Evolutionary conservation across 305 asterid genomes (phyloP).

Genomic region (Withania somnifera): DNA sequence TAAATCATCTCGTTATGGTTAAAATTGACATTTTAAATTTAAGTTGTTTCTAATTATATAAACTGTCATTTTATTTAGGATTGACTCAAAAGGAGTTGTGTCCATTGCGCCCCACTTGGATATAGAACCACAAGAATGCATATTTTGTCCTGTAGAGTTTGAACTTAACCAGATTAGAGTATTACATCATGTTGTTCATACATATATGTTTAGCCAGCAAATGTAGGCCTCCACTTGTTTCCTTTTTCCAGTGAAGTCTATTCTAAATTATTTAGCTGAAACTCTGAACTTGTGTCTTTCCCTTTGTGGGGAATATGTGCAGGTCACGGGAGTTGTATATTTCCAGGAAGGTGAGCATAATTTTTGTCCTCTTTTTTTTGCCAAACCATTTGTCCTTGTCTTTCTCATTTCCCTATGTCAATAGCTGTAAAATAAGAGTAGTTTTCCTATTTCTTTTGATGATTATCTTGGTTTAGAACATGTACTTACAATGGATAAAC

Average conservation of each 20-base stretch:
- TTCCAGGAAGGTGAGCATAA: slow-evolving; percentile 90
- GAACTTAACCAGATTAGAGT: neutral
- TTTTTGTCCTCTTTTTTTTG: neutral
- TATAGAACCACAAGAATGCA: neutral
- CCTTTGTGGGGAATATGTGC: slow-evolving; percentile 35
- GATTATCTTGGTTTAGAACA: neutral
- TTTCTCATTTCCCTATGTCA: slow-evolving; percentile 15
- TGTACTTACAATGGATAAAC: neutral
- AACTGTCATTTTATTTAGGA: too few relatives aligned
- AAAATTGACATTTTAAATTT: too few relatives aligned
- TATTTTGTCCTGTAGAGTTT: neutral
- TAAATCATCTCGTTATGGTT: too few relatives aligned
- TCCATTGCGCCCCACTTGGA: neutral
- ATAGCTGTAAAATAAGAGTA: neutral
- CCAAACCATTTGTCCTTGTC: slow-evolving; percentile 25
- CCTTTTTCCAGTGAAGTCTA: neutral
- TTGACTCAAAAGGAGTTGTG: too few relatives aligned
- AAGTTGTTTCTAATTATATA: too few relatives aligned
- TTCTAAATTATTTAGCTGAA: slow-evolving; percentile 16
- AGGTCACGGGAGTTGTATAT: slow-evolving; percentile 88
- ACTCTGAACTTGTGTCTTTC: slow-evolving; percentile 8
- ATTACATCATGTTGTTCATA: neutral
- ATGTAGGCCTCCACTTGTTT: slow-evolving; percentile 20
- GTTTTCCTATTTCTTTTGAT: neutral
- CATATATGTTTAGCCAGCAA: neutral